Evolutionary conservation across 1,284 basidiomycete genomes (phyloP).

Genomic region (Entoloma clypeatum): DNA sequence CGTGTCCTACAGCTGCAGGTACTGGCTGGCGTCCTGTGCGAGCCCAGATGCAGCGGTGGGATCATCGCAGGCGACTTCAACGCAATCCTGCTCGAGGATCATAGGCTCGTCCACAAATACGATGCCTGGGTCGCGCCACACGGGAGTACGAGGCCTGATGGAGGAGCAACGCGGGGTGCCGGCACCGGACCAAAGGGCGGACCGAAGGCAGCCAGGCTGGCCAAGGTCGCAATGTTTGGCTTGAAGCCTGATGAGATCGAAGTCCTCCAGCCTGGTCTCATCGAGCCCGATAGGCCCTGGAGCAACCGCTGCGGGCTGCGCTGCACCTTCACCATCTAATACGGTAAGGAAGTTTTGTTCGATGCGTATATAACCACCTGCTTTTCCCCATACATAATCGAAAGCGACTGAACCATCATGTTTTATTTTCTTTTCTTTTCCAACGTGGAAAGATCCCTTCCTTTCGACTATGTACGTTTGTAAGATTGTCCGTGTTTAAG

Average conservation of each 20-base stretch:
- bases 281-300: conserved; percentile 27
- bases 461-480: too few relatives aligned
- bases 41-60: conserved; percentile 36
- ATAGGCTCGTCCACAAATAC: conserved; percentile 34
- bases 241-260: conserved; percentile 32
- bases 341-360: too few relatives aligned
- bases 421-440: too few relatives aligned
- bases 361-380: too few relatives aligned
- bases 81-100: conserved; percentile 34
- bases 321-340: conserved; percentile 24
- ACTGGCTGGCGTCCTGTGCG: conserved; percentile 33
- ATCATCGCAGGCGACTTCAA: conserved; percentile 44
- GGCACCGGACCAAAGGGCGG: conserved; percentile 24
- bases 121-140: conserved; percentile 40
- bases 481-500: too few relatives aligned
- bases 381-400: too few relatives aligned
- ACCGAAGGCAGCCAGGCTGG: conserved; percentile 33
- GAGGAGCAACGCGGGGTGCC: conserved; percentile 37
- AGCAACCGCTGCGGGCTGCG: conserved; percentile 36
- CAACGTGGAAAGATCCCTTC: too few relatives aligned
- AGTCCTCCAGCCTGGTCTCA: conserved; percentile 32
- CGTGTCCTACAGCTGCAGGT: conserved; percentile 33
- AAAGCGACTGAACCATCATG: too few relatives aligned
- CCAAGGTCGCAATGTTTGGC: conserved; percentile 39
- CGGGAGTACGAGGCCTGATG: conserved; percentile 22